These are phyloP conservation scores for Penicillium sp. DNA, from an alignment of 2,329 filamentous ascomycete genomes.

Conservation along the genomic window DNA sequence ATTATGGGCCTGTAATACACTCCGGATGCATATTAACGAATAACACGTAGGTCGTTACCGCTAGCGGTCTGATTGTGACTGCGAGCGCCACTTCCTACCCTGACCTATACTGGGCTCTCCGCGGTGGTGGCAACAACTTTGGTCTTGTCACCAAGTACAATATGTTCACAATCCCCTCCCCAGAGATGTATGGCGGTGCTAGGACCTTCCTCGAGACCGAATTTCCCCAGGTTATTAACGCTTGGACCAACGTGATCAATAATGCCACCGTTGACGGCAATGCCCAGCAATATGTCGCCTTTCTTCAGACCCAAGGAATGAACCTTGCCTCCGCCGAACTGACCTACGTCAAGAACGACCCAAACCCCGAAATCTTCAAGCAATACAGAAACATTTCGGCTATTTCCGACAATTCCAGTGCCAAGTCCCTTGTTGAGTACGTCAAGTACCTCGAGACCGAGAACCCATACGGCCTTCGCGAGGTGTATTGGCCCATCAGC, in stretches of 20 bases:
- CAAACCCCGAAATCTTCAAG: constrained; percentile 36
- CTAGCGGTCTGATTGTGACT: constrained; percentile 29
- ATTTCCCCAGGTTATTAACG: constrained; percentile 29
- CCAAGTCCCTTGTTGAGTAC: constrained; percentile 30
- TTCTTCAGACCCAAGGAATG: constrained; percentile 23
- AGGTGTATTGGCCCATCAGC: constrained; percentile 34
- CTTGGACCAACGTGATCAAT: constrained; percentile 31
- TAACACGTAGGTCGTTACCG: constrained; percentile 20
- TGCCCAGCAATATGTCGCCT: constrained; percentile 34
- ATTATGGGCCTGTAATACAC: neutral
- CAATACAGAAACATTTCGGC: constrained; percentile 35
- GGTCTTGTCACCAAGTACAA: constrained; percentile 41
- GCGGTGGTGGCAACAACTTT: constrained; percentile 42
- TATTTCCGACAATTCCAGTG: constrained; percentile 27
- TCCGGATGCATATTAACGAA: neutral
- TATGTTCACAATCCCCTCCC: constrained; percentile 37
- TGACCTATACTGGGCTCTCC: constrained; percentile 42
- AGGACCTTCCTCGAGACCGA: constrained; percentile 28
- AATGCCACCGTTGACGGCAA: constrained; percentile 33
- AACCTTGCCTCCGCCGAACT: constrained; percentile 33
- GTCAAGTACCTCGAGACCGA: constrained; percentile 33
- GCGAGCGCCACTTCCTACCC: constrained; percentile 27
- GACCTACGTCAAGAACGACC: constrained; percentile 38
- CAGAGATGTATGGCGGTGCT: constrained; percentile 40
- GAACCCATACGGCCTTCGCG: constrained; percentile 32